Conservation (phyloP, 495 filamentous ascomycete genomes). For the Saxophila tyrrhenica region DNA sequence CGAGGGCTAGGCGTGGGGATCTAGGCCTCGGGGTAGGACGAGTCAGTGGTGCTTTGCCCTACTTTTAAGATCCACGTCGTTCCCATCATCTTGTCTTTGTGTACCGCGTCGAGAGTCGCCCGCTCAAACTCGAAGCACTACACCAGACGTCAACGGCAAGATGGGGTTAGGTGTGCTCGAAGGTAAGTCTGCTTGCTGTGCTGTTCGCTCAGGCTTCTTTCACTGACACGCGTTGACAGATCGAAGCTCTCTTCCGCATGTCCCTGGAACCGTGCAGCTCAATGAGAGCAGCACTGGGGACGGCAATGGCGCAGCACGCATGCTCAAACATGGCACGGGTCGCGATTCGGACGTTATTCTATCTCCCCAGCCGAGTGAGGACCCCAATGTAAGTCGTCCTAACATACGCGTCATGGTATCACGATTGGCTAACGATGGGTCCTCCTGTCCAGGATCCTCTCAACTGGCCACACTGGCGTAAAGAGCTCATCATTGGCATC, state of each 20-base stretch:
- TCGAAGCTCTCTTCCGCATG: constrained; percentile 4
- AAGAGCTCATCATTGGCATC: constrained; percentile 8
- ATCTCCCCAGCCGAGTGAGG: constrained; percentile 14
- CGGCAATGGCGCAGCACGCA: constrained; percentile 1
- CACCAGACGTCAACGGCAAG: not conserved
- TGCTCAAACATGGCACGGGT: constrained; percentile 7
- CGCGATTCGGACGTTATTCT: constrained; percentile 12
- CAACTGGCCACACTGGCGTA: constrained; percentile 13
- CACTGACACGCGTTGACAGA: not conserved
- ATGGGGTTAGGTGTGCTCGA: not conserved
- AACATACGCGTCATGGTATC: too few relatives aligned
- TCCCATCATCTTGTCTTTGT: not conserved
- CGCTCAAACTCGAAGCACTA: not conserved
- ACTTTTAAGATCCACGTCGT: not conserved
- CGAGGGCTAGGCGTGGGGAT: not conserved
- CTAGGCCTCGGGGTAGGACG: not conserved
- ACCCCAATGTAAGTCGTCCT: constrained; percentile 15
- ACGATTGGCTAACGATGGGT: too few relatives aligned
- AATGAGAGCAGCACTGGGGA: constrained; percentile 8
- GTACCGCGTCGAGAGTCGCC: too few relatives aligned
- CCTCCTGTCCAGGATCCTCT: too few relatives aligned
- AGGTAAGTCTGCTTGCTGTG: not conserved
- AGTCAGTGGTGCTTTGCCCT: not conserved
- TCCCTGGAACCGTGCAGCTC: constrained; percentile 14
- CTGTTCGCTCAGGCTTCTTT: not conserved